Conservation (phyloP, 768 basidiomycete species). For the Tulasnella sp. region DNA sequence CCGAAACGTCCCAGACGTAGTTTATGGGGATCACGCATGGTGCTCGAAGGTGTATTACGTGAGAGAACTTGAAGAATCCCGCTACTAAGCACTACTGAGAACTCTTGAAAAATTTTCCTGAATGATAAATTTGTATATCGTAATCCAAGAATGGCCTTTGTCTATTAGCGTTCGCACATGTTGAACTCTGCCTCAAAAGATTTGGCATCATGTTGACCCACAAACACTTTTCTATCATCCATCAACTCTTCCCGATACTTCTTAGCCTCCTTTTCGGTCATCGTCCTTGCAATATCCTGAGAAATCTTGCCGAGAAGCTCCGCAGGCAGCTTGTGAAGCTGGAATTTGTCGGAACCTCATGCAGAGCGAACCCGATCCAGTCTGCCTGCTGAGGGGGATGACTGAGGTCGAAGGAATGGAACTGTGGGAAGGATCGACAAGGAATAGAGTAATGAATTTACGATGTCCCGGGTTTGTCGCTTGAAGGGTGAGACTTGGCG, state of each 20-base stretch:
- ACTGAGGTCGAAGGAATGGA: conserved; percentile 32
- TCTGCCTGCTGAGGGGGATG: conserved; percentile 40
- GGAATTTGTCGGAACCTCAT: background rate
- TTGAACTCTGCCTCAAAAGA: conserved; percentile 7
- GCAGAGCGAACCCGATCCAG: conserved; percentile 32
- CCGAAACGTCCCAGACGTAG: too few relatives aligned
- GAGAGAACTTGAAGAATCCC: too few relatives aligned
- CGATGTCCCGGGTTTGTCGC: conserved; percentile 9
- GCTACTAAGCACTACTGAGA: too few relatives aligned
- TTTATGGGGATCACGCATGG: too few relatives aligned
- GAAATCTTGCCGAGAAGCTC: conserved; percentile 1
- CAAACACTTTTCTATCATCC: conserved; percentile 2
- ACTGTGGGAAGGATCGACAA: conserved; percentile 32
- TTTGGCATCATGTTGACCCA: background rate
- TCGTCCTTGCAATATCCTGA: background rate
- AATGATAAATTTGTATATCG: too few relatives aligned
- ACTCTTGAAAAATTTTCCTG: too few relatives aligned
- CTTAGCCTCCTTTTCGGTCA: conserved; percentile 11
- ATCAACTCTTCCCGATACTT: conserved; percentile 4
- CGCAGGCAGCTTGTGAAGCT: conserved; percentile 9
- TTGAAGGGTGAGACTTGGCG: conserved; percentile 13
- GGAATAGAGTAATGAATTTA: conserved; percentile 29
- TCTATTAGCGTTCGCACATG: conserved; percentile 13
- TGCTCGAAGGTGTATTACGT: too few relatives aligned
- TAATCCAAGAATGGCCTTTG: too few relatives aligned